phyloP scores from a whole-genome alignment of 176 grass and related monocot genomes.

The Microstegium vimineum region DNA sequence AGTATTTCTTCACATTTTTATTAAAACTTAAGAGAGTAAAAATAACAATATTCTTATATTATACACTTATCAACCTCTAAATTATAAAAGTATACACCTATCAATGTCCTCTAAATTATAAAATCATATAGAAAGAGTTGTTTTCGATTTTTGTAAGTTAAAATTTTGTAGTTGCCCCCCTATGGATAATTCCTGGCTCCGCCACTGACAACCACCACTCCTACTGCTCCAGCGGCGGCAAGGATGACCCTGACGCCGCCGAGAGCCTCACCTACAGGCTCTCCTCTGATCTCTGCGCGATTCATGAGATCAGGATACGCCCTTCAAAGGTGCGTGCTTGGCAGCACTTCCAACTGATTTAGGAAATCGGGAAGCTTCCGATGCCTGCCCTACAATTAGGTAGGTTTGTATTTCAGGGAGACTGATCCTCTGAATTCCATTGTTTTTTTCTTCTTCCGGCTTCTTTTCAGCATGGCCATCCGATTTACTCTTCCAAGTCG shows the following conservation, averaged over 20 bases:
- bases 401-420: not conserved
- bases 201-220: constrained; percentile 40
- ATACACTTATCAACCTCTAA: too few relatives aligned
- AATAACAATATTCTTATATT: too few relatives aligned
- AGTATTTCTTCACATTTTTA: too few relatives aligned
- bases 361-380: not conserved
- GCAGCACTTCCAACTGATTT: not conserved
- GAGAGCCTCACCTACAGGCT: constrained; percentile 75
- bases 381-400: not conserved
- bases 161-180: too few relatives aligned
- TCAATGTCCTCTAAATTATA: too few relatives aligned
- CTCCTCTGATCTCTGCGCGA: constrained; percentile 38
- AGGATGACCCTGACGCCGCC: constrained; percentile 32
- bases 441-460: constrained; percentile 35
- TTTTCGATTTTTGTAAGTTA: too few relatives aligned
- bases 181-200: too few relatives aligned
- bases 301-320: constrained; percentile 59
- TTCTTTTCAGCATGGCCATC: constrained; percentile 43
- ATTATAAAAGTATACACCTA: too few relatives aligned
- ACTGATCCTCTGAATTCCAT: not conserved
- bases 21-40: too few relatives aligned
- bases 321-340: constrained; percentile 68
- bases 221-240: constrained; percentile 89
- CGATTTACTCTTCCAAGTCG: constrained; percentile 65
- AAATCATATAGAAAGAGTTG: too few relatives aligned